Evolutionary conservation across 2,329 filamentous ascomycete species (phyloP), one percentile per base, ranked within the genome.

Genomic region (Penicillium vulpinum): DNA sequence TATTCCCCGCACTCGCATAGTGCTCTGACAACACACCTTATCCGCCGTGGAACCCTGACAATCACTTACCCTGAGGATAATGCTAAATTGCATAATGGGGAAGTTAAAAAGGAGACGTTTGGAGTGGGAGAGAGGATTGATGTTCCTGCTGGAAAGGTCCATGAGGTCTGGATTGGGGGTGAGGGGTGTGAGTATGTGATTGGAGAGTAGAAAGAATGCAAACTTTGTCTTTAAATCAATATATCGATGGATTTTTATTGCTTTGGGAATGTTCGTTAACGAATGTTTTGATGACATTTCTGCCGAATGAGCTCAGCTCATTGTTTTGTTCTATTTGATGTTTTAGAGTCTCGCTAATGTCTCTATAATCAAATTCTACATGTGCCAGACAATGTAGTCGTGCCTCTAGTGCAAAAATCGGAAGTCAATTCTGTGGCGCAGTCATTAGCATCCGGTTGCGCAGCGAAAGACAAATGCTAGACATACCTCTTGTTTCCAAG

Each of bases 161-260:
- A 87, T 65, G 83, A 87, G 70, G 84, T 87, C 1, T 86, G 84
- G 83, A 81, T 87, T 61, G 84, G 85, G 0, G 61, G 71, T 8
- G 74, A 81, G 39, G 84, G 84, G 1, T 86, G 84, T 70, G 83
- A 83, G 58, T 85, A 85, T 75, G 82, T 85, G 26, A 85, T 86
- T 68, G 83, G 83, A 24, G 82, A 85, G 65, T 83, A 66, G 39
- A 24, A 39, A 51, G 22, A 6, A 29, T 26, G 5, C 13, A 4
- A 35, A 3, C 5, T 24, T 21, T 33, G 1, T 21, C 3, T n/a
- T 13, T 11, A n/a, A 21, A 21, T 31, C 7, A 2, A 44, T 44
- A 18, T 44, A 18, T 31, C 8, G n/a, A 29, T 29, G 10, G 5
- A 15, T 15, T 7, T 5, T 3, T 16, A 33, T 8, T 6, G 2